Evolutionary conservation across 257 asterid species (phyloP).

Genomic region (Capsicum pubescens): DNA sequence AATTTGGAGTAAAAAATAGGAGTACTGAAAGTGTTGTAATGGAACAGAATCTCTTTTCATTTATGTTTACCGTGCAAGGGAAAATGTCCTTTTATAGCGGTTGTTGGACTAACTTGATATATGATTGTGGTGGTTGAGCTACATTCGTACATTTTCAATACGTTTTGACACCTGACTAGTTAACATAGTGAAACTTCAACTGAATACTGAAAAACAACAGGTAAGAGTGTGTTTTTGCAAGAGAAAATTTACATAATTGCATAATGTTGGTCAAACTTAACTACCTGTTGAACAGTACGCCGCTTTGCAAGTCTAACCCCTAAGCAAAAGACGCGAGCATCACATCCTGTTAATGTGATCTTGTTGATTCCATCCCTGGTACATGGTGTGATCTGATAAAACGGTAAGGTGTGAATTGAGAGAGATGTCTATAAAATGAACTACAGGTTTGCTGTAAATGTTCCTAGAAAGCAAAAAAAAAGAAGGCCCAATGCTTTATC

Average conservation of each 20-base stretch:
- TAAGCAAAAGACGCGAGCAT: slow-evolving; percentile 86
- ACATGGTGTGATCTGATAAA: slow-evolving; percentile 83
- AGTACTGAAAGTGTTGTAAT: neutral
- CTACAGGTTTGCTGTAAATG: neutral
- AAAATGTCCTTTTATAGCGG: neutral
- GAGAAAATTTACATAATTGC: neutral
- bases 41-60: neutral
- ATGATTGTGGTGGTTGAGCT: slow-evolving; percentile 2
- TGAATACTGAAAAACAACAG: neutral
- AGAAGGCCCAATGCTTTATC: neutral
- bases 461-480: neutral
- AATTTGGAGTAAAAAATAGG: neutral
- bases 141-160: neutral
- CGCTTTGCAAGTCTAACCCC: slow-evolving; percentile 95
- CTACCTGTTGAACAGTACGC: slow-evolving; percentile 79
- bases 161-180: neutral
- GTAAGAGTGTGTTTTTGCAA: neutral
- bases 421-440: slow-evolving; percentile 25
- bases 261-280: slow-evolving; percentile 30
- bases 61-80: neutral
- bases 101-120: neutral
- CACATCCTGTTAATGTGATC: slow-evolving; percentile 82
- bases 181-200: neutral
- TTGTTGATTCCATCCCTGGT: slow-evolving; percentile 93
- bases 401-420: slow-evolving; percentile 41